A percentile compares a stretch with the other conserved stretches of the same genome.
phyloP scores from a whole-genome alignment of 768 basidiomycete species.

The Trametes maxima region DNA sequence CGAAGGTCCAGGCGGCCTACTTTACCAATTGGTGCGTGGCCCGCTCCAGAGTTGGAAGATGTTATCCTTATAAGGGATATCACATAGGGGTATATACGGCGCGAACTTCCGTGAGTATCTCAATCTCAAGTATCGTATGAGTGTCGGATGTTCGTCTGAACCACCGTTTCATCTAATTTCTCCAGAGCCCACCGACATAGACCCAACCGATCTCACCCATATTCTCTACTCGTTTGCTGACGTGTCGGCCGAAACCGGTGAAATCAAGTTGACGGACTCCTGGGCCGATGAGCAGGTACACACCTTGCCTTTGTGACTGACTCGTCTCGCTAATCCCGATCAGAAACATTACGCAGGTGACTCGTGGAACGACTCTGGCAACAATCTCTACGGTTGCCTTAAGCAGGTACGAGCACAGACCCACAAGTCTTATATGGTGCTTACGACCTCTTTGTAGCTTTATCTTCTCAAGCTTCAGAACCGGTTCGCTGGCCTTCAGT shows the following conservation, averaged over 20 bases:
- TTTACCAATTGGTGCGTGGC: slow-evolving; percentile 54
- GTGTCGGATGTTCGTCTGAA: background rate
- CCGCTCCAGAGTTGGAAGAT: background rate
- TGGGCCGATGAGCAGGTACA: slow-evolving; percentile 73
- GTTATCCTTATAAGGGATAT: background rate
- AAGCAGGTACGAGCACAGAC: slow-evolving; percentile 57
- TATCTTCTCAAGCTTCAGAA: slow-evolving; percentile 62
- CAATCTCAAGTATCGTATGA: too few relatives aligned
- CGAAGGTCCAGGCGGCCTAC: slow-evolving; percentile 43
- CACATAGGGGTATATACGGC: slow-evolving; percentile 34
- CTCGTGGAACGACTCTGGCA: slow-evolving; percentile 73
- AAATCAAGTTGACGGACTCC: slow-evolving; percentile 65
- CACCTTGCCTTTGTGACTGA: background rate
- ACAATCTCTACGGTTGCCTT: slow-evolving; percentile 79
- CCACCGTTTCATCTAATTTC: background rate
- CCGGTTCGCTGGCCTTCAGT: slow-evolving; percentile 34
- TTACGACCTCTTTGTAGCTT: slow-evolving; percentile 28
- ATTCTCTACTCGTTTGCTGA: slow-evolving; percentile 84
- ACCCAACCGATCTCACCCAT: slow-evolving; percentile 64
- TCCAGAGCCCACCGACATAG: slow-evolving; percentile 67
- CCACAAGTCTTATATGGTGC: background rate
- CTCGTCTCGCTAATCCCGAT: background rate
- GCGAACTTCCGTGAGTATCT: slow-evolving; percentile 33
- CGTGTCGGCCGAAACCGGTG: slow-evolving; percentile 59
- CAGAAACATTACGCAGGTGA: slow-evolving; percentile 73